Conservation (phyloP, 257 asterid species). For the Sherardia arvensis region DNA sequence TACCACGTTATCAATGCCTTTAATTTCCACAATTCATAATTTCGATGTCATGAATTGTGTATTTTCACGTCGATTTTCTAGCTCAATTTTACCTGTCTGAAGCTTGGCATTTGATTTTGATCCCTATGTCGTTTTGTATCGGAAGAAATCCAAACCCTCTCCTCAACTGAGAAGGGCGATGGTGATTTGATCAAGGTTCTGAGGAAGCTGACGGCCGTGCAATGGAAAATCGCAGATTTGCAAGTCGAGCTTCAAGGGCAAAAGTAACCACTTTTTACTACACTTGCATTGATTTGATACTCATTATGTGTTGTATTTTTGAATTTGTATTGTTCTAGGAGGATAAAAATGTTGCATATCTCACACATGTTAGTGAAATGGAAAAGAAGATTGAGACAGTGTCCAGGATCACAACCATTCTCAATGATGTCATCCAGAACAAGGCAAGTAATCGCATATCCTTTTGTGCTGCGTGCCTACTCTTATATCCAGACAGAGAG, state of each 20-base stretch:
- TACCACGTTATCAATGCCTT: too few species aligned
- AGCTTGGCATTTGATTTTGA: too few species aligned
- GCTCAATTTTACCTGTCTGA: too few species aligned
- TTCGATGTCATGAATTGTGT: too few species aligned
- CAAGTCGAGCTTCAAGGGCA: conserved; percentile 98
- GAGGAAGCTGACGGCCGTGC: conserved; percentile 83
- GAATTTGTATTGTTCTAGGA: background rate
- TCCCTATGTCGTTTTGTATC: too few species aligned
- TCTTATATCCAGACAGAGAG: too few species aligned
- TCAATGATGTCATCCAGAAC: conserved; percentile 91
- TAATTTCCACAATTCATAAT: too few species aligned
- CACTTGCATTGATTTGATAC: background rate
- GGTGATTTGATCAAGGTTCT: conserved; percentile 82
- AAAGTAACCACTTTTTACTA: conserved; percentile 47
- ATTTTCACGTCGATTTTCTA: too few species aligned
- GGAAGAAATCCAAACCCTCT: conserved; percentile 45
- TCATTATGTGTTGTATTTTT: too few species aligned
- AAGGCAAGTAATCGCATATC: conserved; percentile 44
- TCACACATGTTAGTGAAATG: conserved; percentile 91
- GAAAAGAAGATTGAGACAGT: conserved; percentile 87
- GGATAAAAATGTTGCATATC: conserved; percentile 72
- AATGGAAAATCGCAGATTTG: conserved; percentile 86
- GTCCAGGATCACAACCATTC: conserved; percentile 75
- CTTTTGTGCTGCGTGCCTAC: too few species aligned
- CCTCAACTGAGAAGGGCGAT: conserved; percentile 66